Percentiles rank a stretch among this genome's conserved stretches.
Evolutionary conservation across 148 eudicot genomes (phyloP).

Genomic region (Polygonum aviculare): DNA sequence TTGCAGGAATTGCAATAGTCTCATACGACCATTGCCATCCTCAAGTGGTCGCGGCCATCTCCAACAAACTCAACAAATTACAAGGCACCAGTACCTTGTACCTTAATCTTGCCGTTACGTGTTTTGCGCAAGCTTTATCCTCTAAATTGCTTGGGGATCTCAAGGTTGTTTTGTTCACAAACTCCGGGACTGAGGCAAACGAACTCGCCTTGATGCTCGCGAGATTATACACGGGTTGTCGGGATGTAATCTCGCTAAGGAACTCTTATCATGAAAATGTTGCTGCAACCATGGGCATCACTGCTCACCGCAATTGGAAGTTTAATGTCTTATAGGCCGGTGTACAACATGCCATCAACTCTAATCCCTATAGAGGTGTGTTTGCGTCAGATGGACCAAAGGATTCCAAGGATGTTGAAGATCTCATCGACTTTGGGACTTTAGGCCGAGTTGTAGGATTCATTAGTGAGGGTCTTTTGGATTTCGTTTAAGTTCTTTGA

Average conservation of each 20-base stretch:
- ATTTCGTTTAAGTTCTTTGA: too few relatives aligned
- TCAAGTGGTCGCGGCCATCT: slow-evolving; percentile 66
- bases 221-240: slow-evolving; percentile 75
- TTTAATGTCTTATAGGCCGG: slow-evolving; percentile 87
- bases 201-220: slow-evolving; percentile 96
- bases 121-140: too few relatives aligned
- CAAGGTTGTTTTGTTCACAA: slow-evolving; percentile 98
- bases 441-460: slow-evolving; percentile 78
- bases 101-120: too few relatives aligned
- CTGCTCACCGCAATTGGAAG: slow-evolving; percentile 80
- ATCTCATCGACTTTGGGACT: slow-evolving; percentile 71
- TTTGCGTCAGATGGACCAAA: slow-evolving; percentile 13
- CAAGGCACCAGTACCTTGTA: slow-evolving; percentile 85
- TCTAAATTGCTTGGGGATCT: too few relatives aligned
- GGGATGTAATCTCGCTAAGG: slow-evolving; percentile 77
- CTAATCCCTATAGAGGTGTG: slow-evolving; percentile 64
- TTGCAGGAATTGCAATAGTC: slow-evolving; percentile 93
- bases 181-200: slow-evolving; percentile 96
- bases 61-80: slow-evolving; percentile 51
- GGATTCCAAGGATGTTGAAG: slow-evolving; percentile 83
- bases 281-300: slow-evolving; percentile 90
- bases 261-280: slow-evolving; percentile 96
- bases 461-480: slow-evolving; percentile 68
- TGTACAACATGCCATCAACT: slow-evolving; percentile 88
- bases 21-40: slow-evolving; percentile 94